Base-by-base conservation (phyloP, 306 rosid species). In the Sechiopsis laciniata region DNA sequence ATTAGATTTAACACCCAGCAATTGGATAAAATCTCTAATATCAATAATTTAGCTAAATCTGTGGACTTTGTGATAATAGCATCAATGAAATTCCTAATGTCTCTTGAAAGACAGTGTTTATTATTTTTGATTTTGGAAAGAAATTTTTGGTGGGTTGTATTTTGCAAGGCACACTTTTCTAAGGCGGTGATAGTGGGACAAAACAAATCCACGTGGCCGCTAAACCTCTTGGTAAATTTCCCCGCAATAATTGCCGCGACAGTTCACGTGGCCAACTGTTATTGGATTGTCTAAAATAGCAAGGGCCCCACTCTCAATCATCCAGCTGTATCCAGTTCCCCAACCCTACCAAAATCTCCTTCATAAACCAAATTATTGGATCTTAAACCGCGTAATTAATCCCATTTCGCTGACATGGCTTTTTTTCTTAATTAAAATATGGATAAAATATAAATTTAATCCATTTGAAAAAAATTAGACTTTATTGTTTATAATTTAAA, bases 251-350 rank as follows among this genome's bases (percentile, higher is more conserved):
- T 83, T 78, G 84, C 32, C 9, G 55, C 7, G 19, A 4, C 54
- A 62, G 69, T 79, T 66, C 62, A 59, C 80, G 85, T 85, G 86
- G 83, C 81, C 61, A 15, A 3, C 21, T 8, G 73, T 51, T 29
- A 78, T 80, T 83, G 79, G 93, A 17, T 48, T 52, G 59, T 75
- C 80, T 12, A 19, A 17, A 57, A 68, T 55, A 62, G 54, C 64
- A 40, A 2, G 81, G 76, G 21, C 74, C 85, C 84, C 72, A 79
- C 75, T 12, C 56, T 55, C 26, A 13, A 7, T n/a, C 22, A 75
- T 78, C 86, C 86, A 88, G 88, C 89, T 88, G 92, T 78, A 40
- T 54, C 66, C 19, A 51, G 35, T 45, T 29, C n/a, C 54, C 8
- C n/a, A 55, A 7, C 22, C 11, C 45, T 22, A 50, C 12, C 42